These are phyloP conservation scores for Rutstroemia sydowiana DNA, from an alignment of 2,329 filamentous ascomycete species.

Conservation along the genomic window DNA sequence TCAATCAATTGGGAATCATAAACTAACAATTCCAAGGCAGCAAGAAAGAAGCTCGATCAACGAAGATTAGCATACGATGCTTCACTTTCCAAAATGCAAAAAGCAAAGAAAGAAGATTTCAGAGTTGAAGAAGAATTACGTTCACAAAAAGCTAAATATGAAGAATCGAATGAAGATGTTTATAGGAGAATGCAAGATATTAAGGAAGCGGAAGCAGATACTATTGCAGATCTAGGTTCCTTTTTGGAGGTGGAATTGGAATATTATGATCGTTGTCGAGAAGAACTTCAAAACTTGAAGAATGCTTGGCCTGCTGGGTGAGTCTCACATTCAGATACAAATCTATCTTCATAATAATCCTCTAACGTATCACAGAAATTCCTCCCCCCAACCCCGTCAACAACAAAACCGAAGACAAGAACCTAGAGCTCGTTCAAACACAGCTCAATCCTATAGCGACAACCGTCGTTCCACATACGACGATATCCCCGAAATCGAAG, in stretches of 20 bases:
- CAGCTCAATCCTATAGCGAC: constrained; percentile 55
- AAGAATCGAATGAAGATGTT: constrained; percentile 90
- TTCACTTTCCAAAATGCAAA: constrained; percentile 82
- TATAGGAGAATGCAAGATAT: constrained; percentile 91
- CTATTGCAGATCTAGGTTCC: constrained; percentile 66
- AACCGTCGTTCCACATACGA: constrained; percentile 50
- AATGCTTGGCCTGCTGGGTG: constrained; percentile 61
- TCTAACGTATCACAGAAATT: not conserved
- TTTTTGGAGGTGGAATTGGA: constrained; percentile 86
- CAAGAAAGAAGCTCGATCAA: constrained; percentile 90
- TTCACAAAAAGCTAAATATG: constrained; percentile 88
- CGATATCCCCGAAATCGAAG: constrained; percentile 32
- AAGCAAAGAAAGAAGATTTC: constrained; percentile 90
- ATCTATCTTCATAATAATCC: not conserved
- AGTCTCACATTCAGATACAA: constrained; percentile 23
- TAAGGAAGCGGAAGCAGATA: constrained; percentile 82
- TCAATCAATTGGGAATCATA: constrained; percentile 15
- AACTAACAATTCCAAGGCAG: constrained; percentile 42
- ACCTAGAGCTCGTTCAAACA: constrained; percentile 50
- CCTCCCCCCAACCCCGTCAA: constrained; percentile 13
- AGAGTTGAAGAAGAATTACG: constrained; percentile 87
- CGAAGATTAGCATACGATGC: constrained; percentile 87
- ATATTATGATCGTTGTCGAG: constrained; percentile 84
- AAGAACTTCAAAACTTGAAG: constrained; percentile 67
- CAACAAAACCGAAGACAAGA: constrained; percentile 15